phyloP scores from a whole-genome alignment of 768 basidiomycete species.

The Boletales sp. region DNA sequence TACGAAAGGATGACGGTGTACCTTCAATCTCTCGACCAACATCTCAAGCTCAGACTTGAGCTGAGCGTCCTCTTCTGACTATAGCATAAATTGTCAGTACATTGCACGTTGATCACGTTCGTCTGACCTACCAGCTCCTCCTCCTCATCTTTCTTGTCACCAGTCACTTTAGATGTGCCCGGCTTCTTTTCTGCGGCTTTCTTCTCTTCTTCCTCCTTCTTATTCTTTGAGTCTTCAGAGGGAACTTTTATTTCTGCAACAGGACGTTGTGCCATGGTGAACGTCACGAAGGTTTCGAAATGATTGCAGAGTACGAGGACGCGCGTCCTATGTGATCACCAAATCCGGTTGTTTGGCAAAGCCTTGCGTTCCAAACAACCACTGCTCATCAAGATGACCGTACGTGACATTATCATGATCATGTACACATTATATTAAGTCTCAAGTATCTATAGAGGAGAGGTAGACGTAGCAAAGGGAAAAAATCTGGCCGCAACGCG shows the following conservation, averaged over 20 bases:
- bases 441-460: conserved; percentile 13
- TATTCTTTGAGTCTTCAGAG: conserved; percentile 75
- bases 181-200: conserved; percentile 46
- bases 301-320: conserved; percentile 18
- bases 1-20: conserved; percentile 32
- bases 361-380: conserved; percentile 32
- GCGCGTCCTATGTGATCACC: conserved; percentile 26
- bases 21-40: conserved; percentile 92
- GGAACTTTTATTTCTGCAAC: conserved; percentile 60
- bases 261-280: conserved; percentile 54
- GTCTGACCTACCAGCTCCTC: conserved; percentile 67
- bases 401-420: conserved; percentile 4
- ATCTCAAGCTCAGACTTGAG: conserved; percentile 94
- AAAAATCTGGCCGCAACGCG: conserved; percentile 9
- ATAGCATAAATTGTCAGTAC: conserved; percentile 5
- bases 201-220: conserved; percentile 45
- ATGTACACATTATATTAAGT: not conserved
- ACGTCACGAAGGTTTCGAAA: conserved; percentile 6
- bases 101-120: conserved; percentile 7
- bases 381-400: conserved; percentile 12
- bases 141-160: conserved; percentile 55
- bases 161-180: conserved; percentile 52
- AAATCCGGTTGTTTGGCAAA: conserved; percentile 32
- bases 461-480: conserved; percentile 12
- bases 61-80: conserved; percentile 96